Percentiles rank a stretch among this genome's conserved stretches.
Conservation (phyloP, 495 filamentous ascomycete genomes). For the Penicillium turbatum region DNA sequence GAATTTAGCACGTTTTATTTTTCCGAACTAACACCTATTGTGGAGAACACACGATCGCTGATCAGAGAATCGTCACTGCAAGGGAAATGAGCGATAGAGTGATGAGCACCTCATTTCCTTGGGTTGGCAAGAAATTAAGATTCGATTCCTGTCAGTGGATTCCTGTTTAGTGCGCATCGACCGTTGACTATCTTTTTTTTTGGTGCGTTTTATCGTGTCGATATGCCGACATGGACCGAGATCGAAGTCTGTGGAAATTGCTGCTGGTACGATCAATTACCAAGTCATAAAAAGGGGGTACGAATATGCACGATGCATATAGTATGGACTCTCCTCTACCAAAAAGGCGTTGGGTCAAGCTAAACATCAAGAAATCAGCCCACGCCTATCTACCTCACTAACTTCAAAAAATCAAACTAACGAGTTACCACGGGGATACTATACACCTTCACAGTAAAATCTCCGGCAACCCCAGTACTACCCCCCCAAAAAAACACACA, state of each 20-base stretch:
- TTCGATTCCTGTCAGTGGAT: conserved; percentile 26
- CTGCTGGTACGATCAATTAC: background rate
- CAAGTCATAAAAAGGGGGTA: too few relatives aligned
- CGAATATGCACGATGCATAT: too few relatives aligned
- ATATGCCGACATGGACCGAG: background rate
- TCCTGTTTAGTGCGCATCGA: conserved; percentile 13
- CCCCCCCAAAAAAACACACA: conserved; percentile 8
- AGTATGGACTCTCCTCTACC: too few relatives aligned
- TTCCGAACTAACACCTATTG: background rate
- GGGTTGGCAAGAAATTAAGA: conserved; percentile 33
- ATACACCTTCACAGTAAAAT: conserved; percentile 20
- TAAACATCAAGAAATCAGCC: too few relatives aligned
- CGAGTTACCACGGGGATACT: too few relatives aligned
- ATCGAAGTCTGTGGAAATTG: background rate
- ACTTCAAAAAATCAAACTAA: too few relatives aligned
- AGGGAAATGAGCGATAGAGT: conserved; percentile 25
- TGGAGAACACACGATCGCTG: conserved; percentile 25
- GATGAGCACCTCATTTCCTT: conserved; percentile 27
- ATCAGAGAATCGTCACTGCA: conserved; percentile 33
- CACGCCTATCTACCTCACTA: too few relatives aligned
- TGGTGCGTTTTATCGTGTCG: background rate
- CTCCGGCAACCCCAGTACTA: conserved; percentile 17
- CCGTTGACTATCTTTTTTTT: background rate
- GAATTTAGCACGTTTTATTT: background rate
- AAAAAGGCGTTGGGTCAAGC: too few relatives aligned